Evolutionary conservation across 202 grass and related monocot species (phyloP), one percentile per base, ranked within the genome.

Genomic region (Miscanthus sacchariflorus): DNA sequence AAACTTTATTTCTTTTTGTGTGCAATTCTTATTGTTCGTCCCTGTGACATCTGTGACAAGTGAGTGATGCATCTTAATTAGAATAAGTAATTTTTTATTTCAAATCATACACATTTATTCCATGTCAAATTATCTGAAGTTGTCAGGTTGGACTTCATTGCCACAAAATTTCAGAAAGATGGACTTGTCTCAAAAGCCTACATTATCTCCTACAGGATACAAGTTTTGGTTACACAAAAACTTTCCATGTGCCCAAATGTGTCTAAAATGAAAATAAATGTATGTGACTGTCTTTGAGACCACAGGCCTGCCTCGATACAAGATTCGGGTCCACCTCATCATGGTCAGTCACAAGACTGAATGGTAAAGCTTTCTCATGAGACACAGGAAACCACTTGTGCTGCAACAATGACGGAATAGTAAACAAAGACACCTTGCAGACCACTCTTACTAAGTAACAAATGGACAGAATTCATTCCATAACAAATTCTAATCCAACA

Each of bases 101-200:
- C 36, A 45, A 28, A 42, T 67, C 59, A 80, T 45, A 45, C 38
- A 9, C 7, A 44, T 66, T 44, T 43, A 5, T 66, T 44, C 58
- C 77, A 48, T 65, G 36, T 65, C 12, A 79, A 15, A 65, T 64
- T 61, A 61, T 64, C 5, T 24, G 3, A 39, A 6, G 1, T 65
- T 42, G 19, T 27, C 36, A 44, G 38, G 15, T 79, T 15, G 13
- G 38, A 19, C 38, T 67, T 80, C 7, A 18, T 14, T 74, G 39
- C 5, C 48, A 42, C 21, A 70, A 54, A n/a, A 59, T 72, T 59
- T 59, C n/a, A 83, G 48, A 24, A 83, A 19, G 35, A 61, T 83
- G 68, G 8, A 83, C 68, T 43, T 73, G 18, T 73, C 56, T 83
- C 10, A 44, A 23, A 73, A 74, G 45, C 23, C 6, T 72, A 25